Percentiles rank a stretch among this genome's conserved stretches.
Evolutionary conservation across 2,329 filamentous ascomycete genomes (phyloP).

Genomic region (Tolypocladium endophyticum): DNA sequence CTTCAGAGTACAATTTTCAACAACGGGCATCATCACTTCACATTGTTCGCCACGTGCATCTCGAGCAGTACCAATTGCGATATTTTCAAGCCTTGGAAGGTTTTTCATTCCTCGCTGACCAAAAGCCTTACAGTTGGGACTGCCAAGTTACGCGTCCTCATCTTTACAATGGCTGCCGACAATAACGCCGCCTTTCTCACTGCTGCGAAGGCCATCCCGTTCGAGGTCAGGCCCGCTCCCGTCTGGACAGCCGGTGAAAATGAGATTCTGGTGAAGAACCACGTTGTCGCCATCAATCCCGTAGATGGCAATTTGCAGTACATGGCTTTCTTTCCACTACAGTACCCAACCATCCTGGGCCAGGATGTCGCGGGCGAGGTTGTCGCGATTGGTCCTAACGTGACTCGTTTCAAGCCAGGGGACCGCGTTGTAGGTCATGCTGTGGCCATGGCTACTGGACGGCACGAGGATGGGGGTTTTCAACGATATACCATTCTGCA

Average conservation of each 20-base stretch:
- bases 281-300: constrained; percentile 21
- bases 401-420: constrained; percentile 9
- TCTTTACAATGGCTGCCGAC: neutral
- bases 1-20: neutral
- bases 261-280: constrained; percentile 16
- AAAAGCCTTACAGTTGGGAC: neutral
- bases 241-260: neutral
- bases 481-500: constrained; percentile 9
- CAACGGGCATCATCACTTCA: neutral
- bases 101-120: too few relatives aligned
- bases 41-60: neutral
- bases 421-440: constrained; percentile 13
- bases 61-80: neutral
- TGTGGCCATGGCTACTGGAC: constrained; percentile 20
- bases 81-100: neutral
- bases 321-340: constrained; percentile 8
- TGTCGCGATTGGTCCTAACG: constrained; percentile 15
- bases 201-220: neutral
- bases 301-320: constrained; percentile 15
- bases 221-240: neutral
- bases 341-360: constrained; percentile 20
- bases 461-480: constrained; percentile 8
- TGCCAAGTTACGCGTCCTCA: neutral
- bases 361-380: constrained; percentile 21
- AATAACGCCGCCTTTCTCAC: neutral